Evolutionary conservation across 179 eudicot species (phyloP).

Genomic region (Carnegiea gigantea): DNA sequence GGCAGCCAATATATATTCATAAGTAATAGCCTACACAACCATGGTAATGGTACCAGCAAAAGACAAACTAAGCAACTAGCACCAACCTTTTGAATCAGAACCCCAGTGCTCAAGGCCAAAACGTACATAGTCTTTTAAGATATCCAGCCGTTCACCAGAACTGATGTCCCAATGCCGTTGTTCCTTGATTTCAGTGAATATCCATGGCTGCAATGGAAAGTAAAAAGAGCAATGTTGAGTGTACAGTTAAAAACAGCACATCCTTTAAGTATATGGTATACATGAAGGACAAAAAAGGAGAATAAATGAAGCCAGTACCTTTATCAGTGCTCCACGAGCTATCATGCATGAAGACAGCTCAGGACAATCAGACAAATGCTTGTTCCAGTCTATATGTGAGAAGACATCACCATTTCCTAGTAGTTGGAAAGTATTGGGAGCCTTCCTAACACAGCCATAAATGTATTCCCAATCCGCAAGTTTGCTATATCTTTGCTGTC

Average conservation of each 20-base stretch:
- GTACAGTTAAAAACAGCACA: not conserved
- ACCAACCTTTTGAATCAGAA: conserved; percentile 89
- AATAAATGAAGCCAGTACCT: conserved; percentile 47
- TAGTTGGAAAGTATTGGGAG: conserved; percentile 66
- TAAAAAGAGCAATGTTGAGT: not conserved
- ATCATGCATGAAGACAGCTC: conserved; percentile 89
- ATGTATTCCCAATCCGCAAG: conserved; percentile 95
- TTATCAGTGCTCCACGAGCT: conserved; percentile 90
- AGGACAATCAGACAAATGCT: conserved; percentile 75
- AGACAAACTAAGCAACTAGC: not conserved
- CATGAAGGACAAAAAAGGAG: not conserved
- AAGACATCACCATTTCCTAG: conserved; percentile 93
- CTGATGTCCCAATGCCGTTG: conserved; percentile 97
- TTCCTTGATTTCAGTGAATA: conserved; percentile 97
- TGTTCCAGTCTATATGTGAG: conserved; percentile 88
- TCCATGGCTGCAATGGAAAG: conserved; percentile 77
- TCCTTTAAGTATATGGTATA: not conserved
- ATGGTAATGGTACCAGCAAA: not conserved
- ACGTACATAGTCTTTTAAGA: conserved; percentile 77
- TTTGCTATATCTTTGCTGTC: conserved; percentile 97
- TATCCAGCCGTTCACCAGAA: conserved; percentile 78
- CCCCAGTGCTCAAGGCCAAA: conserved; percentile 99
- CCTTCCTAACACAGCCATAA: conserved; percentile 62
- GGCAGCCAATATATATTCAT: not conserved
- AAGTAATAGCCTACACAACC: not conserved